These are phyloP conservation scores for Testicularia cyperi DNA, from an alignment of 1,284 basidiomycete species.

Conservation along the genomic window DNA sequence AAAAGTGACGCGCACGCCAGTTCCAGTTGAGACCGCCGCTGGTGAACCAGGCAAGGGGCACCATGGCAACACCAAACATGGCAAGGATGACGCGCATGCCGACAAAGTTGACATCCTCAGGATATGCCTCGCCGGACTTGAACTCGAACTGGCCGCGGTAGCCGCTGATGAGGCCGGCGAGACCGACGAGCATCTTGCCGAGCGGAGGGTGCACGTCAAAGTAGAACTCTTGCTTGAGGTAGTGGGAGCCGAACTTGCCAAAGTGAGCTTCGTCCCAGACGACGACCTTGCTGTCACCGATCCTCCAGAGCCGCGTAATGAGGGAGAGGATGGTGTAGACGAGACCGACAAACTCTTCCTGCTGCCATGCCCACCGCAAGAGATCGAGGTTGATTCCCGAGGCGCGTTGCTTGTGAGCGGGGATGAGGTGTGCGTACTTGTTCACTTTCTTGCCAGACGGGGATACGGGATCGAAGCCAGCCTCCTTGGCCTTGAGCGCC, in stretches of 20 bases:
- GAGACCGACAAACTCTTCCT: conserved; percentile 60
- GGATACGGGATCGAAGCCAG: conserved; percentile 17
- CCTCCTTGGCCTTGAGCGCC: conserved; percentile 27
- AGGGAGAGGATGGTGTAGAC: conserved; percentile 90
- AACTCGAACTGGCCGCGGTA: conserved; percentile 93
- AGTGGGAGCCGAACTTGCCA: conserved; percentile 71
- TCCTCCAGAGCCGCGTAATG: conserved; percentile 90
- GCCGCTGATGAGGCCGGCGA: conserved; percentile 85
- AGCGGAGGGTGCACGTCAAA: conserved; percentile 77
- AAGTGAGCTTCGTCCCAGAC: conserved; percentile 83
- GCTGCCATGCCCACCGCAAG: conserved; percentile 12
- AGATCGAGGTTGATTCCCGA: conserved; percentile 21
- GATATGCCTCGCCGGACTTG: conserved; percentile 86
- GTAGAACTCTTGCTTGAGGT: conserved; percentile 73
- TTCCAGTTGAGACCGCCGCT: conserved; percentile 93
- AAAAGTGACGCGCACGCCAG: conserved; percentile 82
- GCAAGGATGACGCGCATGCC: conserved; percentile 95
- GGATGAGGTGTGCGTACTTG: conserved; percentile 54
- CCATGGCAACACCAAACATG: conserved; percentile 89
- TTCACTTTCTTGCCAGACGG: conserved; percentile 10
- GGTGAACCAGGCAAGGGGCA: conserved; percentile 94
- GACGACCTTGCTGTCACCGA: conserved; percentile 82
- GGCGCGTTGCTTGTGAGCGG: conserved; percentile 42
- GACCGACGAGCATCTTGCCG: conserved; percentile 96
- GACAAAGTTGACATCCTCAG: conserved; percentile 81